Conservation (phyloP, 768 basidiomycete species). For the Tephrocybe sp. region DNA sequence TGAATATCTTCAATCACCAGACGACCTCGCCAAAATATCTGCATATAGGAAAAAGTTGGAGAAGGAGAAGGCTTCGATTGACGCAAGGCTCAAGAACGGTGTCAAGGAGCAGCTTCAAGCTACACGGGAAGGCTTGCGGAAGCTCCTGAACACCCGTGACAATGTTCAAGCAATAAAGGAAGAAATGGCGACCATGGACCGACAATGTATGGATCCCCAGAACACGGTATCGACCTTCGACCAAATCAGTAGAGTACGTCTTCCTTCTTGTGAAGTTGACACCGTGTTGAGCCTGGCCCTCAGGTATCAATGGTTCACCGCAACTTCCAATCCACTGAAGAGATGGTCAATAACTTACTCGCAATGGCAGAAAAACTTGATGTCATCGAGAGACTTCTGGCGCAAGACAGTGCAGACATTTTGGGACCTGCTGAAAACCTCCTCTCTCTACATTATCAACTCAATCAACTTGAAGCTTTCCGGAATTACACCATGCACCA, state of each 20-base stretch:
- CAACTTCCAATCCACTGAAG: conserved; percentile 92
- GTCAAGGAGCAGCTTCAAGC: conserved; percentile 92
- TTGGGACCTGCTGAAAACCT: conserved; percentile 86
- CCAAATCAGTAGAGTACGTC: conserved; percentile 87
- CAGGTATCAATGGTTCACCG: conserved; percentile 95
- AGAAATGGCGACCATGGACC: conserved; percentile 80
- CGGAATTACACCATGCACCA: conserved; percentile 94
- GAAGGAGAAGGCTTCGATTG: conserved; percentile 95
- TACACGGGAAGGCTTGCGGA: conserved; percentile 83
- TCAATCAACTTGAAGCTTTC: conserved; percentile 90
- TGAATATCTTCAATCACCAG: conserved; percentile 89
- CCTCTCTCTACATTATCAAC: conserved; percentile 85
- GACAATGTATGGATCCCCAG: conserved; percentile 70
- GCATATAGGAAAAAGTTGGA: conserved; percentile 91
- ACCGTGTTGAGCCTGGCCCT: background rate
- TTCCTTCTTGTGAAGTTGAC: background rate
- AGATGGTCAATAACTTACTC: conserved; percentile 92
- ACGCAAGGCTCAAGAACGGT: conserved; percentile 83
- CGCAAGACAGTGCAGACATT: conserved; percentile 71
- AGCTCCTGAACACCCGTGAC: conserved; percentile 70
- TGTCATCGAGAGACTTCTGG: conserved; percentile 74
- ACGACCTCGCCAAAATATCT: conserved; percentile 86
- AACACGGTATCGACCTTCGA: conserved; percentile 84
- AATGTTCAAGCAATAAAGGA: conserved; percentile 83
- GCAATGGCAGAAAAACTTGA: conserved; percentile 88